Percentiles rank a stretch among this genome's conserved stretches.
Evolutionary conservation across 1,284 basidiomycete genomes (phyloP).

Genomic region (Leucoagaricus sp.): DNA sequence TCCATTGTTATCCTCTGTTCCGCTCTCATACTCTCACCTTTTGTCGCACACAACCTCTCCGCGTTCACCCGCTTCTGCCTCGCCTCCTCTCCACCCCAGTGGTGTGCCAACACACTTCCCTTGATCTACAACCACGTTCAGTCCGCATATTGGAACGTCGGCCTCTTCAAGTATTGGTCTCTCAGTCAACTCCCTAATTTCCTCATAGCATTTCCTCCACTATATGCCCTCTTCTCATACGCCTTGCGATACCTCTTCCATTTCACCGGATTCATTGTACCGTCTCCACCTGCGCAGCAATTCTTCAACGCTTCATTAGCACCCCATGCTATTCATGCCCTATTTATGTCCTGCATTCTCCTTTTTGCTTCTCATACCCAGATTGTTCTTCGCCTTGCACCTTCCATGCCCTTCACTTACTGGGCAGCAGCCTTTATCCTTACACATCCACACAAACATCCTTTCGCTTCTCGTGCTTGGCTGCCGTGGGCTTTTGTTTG

Average conservation of each 20-base stretch:
- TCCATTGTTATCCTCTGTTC: constrained; percentile 45
- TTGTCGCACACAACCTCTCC: constrained; percentile 67
- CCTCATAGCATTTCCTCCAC: constrained; percentile 74
- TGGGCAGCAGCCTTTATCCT: constrained; percentile 77
- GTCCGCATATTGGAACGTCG: constrained; percentile 84
- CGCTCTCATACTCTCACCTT: constrained; percentile 58
- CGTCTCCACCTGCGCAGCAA: constrained; percentile 17
- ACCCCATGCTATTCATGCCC: constrained; percentile 75
- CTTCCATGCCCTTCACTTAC: constrained; percentile 80
- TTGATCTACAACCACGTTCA: constrained; percentile 87
- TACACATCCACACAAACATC: constrained; percentile 26
- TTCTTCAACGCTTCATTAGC: constrained; percentile 39
- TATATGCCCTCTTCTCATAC: constrained; percentile 49
- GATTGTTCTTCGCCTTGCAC: constrained; percentile 82
- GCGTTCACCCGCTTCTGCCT: constrained; percentile 72
- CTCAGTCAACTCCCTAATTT: constrained; percentile 87
- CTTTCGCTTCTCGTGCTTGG: constrained; percentile 48
- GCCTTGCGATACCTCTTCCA: constrained; percentile 17
- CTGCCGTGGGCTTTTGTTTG: constrained; percentile 73
- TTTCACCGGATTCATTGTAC: background rate
- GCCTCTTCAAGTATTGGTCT: constrained; percentile 89
- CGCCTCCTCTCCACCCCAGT: constrained; percentile 35
- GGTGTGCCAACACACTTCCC: constrained; percentile 69
- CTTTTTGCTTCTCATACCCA: constrained; percentile 88
- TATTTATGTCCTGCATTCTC: constrained; percentile 61